Evolutionary conservation across 208 protist genomes (phyloP).

Genomic region (Trypanosoma rangeli): DNA sequence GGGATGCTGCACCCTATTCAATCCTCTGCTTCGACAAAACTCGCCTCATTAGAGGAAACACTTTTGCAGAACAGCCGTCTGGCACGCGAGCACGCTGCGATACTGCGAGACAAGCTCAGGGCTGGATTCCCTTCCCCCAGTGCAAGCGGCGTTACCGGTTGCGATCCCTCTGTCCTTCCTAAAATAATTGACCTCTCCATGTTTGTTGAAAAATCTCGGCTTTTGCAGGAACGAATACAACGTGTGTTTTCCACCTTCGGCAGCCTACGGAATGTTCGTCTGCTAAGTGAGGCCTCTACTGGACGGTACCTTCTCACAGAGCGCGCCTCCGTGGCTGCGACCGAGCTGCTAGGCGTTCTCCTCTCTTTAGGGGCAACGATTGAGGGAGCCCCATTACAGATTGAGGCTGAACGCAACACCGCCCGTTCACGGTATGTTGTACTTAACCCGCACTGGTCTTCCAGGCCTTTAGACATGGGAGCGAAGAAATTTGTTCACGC

Average conservation of each 20-base stretch:
- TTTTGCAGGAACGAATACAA: slow-evolving; percentile 23
- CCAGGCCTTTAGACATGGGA: neutral
- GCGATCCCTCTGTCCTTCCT: neutral
- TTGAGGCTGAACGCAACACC: neutral
- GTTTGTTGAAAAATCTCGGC: slow-evolving; percentile 23
- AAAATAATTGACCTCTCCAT: slow-evolving; percentile 16
- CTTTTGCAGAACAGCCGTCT: slow-evolving; percentile 3
- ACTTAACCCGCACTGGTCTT: neutral
- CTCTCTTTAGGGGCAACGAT: slow-evolving; percentile 17
- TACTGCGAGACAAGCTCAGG: slow-evolving; percentile 10
- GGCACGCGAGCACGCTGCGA: slow-evolving; percentile 18
- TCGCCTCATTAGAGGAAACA: slow-evolving; percentile 9
- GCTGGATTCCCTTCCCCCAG: neutral
- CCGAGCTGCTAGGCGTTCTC: slow-evolving; percentile 25
- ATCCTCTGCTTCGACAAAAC: neutral
- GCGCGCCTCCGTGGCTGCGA: slow-evolving; percentile 18
- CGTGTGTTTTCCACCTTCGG: slow-evolving; percentile 21
- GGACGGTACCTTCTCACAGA: slow-evolving; percentile 30
- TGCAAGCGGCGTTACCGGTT: neutral
- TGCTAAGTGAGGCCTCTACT: slow-evolving; percentile 22
- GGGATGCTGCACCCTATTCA: neutral
- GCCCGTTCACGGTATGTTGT: neutral
- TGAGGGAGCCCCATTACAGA: neutral
- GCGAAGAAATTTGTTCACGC: neutral
- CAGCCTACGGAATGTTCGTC: slow-evolving; percentile 27